Evolutionary conservation across 2,329 filamentous ascomycete species (phyloP).

Genomic region (Trichoderma gracile): DNA sequence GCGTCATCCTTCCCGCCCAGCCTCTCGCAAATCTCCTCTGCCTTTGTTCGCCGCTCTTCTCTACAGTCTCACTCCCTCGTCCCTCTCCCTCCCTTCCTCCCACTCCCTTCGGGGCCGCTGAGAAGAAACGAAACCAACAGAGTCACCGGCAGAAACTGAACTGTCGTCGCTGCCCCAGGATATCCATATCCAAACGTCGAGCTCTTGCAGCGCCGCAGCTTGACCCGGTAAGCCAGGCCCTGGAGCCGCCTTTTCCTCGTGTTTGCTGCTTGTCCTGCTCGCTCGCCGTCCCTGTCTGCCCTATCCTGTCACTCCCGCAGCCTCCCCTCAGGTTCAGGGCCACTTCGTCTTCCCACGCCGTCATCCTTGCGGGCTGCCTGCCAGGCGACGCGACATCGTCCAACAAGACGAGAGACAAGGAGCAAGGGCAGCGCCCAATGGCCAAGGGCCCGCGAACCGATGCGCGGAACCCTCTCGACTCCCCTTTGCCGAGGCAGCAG

Average conservation of each 20-base stretch:
- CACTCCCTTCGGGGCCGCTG: constrained; percentile 21
- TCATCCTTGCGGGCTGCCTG: constrained; percentile 3
- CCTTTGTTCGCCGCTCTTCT: constrained; percentile 13
- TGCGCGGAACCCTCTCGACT: constrained; percentile 9
- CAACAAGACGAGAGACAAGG: not conserved
- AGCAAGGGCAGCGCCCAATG: constrained; percentile 3
- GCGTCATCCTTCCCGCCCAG: constrained; percentile 21
- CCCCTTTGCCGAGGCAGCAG: constrained; percentile 26
- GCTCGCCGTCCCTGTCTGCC: not conserved
- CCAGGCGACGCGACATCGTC: constrained; percentile 15
- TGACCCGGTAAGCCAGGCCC: constrained; percentile 5
- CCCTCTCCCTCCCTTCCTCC: constrained; percentile 5
- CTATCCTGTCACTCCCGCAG: constrained; percentile 11
- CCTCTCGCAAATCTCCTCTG: constrained; percentile 19
- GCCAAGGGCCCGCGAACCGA: constrained; percentile 5
- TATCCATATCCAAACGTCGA: not conserved
- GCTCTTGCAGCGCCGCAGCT: constrained; percentile 5
- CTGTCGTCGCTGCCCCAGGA: not conserved
- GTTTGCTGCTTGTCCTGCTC: not conserved
- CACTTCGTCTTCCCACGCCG: constrained; percentile 6
- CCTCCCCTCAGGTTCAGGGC: constrained; percentile 20
- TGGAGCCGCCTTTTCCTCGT: not conserved
- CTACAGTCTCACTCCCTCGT: constrained; percentile 21
- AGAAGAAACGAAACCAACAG: constrained; percentile 15
- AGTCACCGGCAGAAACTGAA: not conserved